phyloP scores from a whole-genome alignment of 139 green algal species.

The Chlorella vulgaris region DNA sequence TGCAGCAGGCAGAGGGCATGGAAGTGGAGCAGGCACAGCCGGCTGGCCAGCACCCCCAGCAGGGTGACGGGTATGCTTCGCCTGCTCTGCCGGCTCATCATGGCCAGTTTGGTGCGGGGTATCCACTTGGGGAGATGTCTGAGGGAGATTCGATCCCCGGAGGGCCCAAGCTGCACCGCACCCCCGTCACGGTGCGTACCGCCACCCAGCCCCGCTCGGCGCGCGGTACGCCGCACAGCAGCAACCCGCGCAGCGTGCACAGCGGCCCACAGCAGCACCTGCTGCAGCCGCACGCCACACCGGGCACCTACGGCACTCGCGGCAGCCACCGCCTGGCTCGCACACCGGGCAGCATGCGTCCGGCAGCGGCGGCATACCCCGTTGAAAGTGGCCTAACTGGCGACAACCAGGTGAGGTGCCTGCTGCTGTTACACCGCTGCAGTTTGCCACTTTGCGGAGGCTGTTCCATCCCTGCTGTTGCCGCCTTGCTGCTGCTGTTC shows the following conservation, averaged over 20 bases:
- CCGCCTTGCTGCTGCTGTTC: no score
- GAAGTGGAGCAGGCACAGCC: neutral
- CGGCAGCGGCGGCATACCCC: constrained; percentile 1
- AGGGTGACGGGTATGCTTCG: constrained; percentile 3
- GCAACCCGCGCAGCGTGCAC: constrained; percentile 32
- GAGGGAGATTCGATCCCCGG: constrained; percentile 22
- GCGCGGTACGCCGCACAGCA: constrained; percentile 29
- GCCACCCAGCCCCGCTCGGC: neutral
- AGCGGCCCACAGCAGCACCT: constrained; percentile 26
- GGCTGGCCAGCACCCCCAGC: neutral
- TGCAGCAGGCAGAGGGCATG: neutral
- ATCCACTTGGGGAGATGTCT: neutral
- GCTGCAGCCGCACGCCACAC: constrained; percentile 2
- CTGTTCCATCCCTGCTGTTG: neutral
- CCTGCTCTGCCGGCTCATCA: neutral
- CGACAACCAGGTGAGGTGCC: neutral
- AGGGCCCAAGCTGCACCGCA: constrained; percentile 44
- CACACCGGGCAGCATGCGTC: constrained; percentile 24
- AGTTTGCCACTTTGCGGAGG: neutral
- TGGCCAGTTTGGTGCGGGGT: constrained; percentile 10
- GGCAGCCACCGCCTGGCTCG: constrained; percentile 29
- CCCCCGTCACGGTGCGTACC: constrained; percentile 6
- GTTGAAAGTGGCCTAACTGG: neutral
- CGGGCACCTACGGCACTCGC: neutral
- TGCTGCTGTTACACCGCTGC: neutral